Evolutionary conservation across 2,329 filamentous ascomycete genomes (phyloP), one percentile per base, ranked within the genome.

Genomic region (Amauroascus niger): DNA sequence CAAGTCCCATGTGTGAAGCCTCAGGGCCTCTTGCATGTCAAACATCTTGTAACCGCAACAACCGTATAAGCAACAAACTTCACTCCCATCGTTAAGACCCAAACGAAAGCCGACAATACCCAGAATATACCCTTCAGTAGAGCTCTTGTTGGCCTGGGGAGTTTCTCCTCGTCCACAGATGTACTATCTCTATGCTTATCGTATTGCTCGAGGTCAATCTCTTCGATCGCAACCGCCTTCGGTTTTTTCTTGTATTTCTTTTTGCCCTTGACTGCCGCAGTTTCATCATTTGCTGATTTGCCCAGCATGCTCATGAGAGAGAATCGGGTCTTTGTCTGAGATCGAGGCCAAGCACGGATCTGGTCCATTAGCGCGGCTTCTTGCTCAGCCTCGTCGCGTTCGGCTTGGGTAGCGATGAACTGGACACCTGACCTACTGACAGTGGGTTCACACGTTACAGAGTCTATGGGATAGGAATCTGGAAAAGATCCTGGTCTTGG

Each of bases 201-300:
- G 32, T 75, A 71, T 39, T 69, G 71, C 45, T 74, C 72, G 7
- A 74, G 63, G 58, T 75, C 72, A 44, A 74, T 71, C 53, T 75
- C 71, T 43, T 71, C 67, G 37, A 72, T 59, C 2, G 69, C 58
- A 43, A 71, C 61, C 53, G 69, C 58, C 40, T 54, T 50, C 16
- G 30, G 4, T 43, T 66, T 60, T 28, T 59, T 64, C 57, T 70
- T 67, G 30, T 57, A 59, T 45, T 52, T 57, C 54, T 62, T 52
- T 13, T 22, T 24, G n/a, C n/a, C n/a, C 22, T 49, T 49, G 11
- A 33, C 44, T n/a, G 16, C 26, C 6, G 24, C 7, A 7, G 9
- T 3, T 9, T 41, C 26, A 20, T 49, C 43, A 14, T 6, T 45
- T 6, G 24, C 40, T 22, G 28, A 13, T 24, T 28, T 45, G n/a